phyloP scores from a whole-genome alignment of 805 yeast genomes.

The Candida mattraensis region DNA sequence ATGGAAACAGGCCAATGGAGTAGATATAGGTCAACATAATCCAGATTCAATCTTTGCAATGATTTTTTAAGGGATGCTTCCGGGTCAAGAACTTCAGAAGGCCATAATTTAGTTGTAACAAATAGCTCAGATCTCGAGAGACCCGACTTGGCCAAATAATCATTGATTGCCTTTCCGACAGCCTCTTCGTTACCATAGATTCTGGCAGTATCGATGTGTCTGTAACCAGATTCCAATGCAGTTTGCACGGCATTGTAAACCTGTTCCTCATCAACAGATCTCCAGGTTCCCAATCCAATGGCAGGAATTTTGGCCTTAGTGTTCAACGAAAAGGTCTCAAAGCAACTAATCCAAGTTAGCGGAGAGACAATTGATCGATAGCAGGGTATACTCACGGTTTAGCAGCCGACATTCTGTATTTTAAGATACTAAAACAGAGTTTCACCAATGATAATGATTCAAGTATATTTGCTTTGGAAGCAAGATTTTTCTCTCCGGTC shows the following conservation, averaged over 20 bases:
- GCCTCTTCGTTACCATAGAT: slow-evolving; percentile 66
- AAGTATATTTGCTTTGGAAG: no score
- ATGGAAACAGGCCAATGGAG: slow-evolving; percentile 64
- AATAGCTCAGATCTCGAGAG: slow-evolving; percentile 51
- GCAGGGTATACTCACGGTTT: no score
- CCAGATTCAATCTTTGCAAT: slow-evolving; percentile 49
- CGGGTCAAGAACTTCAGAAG: slow-evolving; percentile 37
- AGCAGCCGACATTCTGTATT: no score
- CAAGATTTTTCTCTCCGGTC: no score
- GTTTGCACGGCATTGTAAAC: slow-evolving; percentile 53
- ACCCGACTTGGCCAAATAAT: slow-evolving; percentile 29
- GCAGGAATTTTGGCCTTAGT: slow-evolving; percentile 63
- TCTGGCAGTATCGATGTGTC: slow-evolving; percentile 76
- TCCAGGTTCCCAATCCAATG: slow-evolving; percentile 73
- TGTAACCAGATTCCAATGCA: slow-evolving; percentile 65
- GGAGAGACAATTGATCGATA: no score
- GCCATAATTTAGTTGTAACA: slow-evolving; percentile 64
- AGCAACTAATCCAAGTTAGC: slow-evolving; percentile 11
- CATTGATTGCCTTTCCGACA: slow-evolving; percentile 61
- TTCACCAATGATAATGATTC: no score
- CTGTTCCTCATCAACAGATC: slow-evolving; percentile 24
- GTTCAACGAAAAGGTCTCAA: slow-evolving; percentile 39
- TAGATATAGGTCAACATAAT: slow-evolving; percentile 63
- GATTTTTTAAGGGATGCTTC: slow-evolving; percentile 50
- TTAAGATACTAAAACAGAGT: no score